Evolutionary conservation across 257 asterid species (phyloP).

Genomic region (Lycium ferocissimum): DNA sequence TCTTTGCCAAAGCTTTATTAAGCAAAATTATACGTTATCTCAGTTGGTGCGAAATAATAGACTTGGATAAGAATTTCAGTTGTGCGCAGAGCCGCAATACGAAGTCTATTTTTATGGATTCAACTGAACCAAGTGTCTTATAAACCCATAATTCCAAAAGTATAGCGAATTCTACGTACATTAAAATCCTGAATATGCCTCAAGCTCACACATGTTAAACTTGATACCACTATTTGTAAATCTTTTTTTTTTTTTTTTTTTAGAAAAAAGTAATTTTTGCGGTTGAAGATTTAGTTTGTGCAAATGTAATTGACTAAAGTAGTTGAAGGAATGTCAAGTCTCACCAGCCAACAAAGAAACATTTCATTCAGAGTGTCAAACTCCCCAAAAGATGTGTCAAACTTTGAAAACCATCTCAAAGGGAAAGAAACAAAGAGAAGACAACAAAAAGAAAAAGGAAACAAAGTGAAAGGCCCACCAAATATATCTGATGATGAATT

Average conservation of each 20-base stretch:
- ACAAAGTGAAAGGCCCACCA: conserved; percentile 49
- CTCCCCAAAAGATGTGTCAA: not conserved
- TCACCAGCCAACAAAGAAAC: conserved; percentile 33
- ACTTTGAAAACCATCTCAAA: conserved; percentile 24
- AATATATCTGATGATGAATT: conserved; percentile 54
- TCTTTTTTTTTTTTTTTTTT: too few relatives aligned
- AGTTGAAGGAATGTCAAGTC: conserved; percentile 43
- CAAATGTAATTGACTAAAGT: conserved; percentile 17
- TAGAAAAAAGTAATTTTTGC: not conserved
- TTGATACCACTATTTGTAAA: not conserved
- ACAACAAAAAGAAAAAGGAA: conserved; percentile 28
- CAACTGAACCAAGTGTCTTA: not conserved
- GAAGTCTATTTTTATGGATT: not conserved
- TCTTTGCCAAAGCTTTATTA: not conserved
- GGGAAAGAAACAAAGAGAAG: conserved; percentile 8
- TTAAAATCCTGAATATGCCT: fast-evolving
- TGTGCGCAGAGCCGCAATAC: not conserved
- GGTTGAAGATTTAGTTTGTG: not conserved
- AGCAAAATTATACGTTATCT: not conserved
- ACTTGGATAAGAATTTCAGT: too few relatives aligned
- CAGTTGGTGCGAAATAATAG: not conserved
- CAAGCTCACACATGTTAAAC: not conserved
- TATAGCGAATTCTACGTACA: not conserved
- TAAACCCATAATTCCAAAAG: not conserved
- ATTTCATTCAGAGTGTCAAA: conserved; percentile 19